Base-by-base conservation (phyloP, 1,284 basidiomycete genomes). In the Pascua guehoae region DNA sequence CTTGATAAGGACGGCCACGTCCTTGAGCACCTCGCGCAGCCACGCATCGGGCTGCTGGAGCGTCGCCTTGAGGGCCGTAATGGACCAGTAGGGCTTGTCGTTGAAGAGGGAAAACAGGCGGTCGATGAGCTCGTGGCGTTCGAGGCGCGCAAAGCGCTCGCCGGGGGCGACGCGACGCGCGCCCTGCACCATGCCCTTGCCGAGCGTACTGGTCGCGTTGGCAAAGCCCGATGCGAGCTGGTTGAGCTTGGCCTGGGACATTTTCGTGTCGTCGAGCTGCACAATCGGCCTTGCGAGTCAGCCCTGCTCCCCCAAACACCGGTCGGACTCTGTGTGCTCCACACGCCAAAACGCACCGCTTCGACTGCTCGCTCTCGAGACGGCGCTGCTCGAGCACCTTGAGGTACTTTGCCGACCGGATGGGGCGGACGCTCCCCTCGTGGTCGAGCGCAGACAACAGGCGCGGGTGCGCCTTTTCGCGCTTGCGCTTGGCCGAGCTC, bases 21-120 rank as follows among this genome's bases (percentile, higher is more conserved):
- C 88, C 45, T 79, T 80, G 49, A 98, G 78, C 0, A 91, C 86
- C 66, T 97, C 91, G 66, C 92, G 89, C 56, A 98, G 83, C 75
- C 92, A 97, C 14, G 82, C 85, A 73, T 95, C 90, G 1, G 94
- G 94, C 76, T 98, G 94, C 71, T 93, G 87, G 0, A 89, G 89
- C 54, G 85, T 85, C 61, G 88, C 85, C 47, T 90, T 84, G 51
- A 97, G 78, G 15, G 85, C 81, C 62, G 88, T 87, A 72, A 96
- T 86, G 58, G 85, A 81, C 92, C 92, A 97, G 62, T 86, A 86
- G 41, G 88, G 84, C 58, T 85, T 84, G 54, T 89, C 84, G 57
- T 85, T 83, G 79, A 95, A 98, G 9, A 87, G 80, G 2, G 77
- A 70, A 74, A 97, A 95, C 37, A 98, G 82, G 61, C 88, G 77